phyloP scores from a whole-genome alignment of 179 eudicot species.

The Vitellaria paradoxa region DNA sequence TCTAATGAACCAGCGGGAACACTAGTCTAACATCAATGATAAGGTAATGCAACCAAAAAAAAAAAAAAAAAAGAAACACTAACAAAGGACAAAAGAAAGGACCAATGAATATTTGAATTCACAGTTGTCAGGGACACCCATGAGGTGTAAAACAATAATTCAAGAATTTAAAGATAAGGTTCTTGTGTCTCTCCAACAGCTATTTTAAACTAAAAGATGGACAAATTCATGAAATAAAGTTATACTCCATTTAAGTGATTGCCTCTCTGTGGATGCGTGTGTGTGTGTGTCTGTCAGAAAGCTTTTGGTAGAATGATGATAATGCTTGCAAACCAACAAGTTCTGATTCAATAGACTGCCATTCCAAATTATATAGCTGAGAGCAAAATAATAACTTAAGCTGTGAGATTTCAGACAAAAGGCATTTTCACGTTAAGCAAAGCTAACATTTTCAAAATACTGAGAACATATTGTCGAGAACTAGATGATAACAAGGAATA shows the following conservation, averaged over 20 bases:
- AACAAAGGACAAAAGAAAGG: too few species aligned
- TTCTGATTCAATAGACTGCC: not conserved
- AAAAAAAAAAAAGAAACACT: too few species aligned
- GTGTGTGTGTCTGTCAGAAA: not conserved
- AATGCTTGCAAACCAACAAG: conserved; percentile 10
- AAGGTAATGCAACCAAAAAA: too few species aligned
- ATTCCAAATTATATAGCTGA: not conserved
- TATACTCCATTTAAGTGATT: not conserved
- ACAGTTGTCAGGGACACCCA: not conserved
- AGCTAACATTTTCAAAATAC: not conserved
- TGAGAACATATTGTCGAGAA: not conserved
- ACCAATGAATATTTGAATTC: too few species aligned
- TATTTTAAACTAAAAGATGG: not conserved
- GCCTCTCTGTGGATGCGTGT: not conserved
- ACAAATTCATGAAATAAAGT: not conserved
- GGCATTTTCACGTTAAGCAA: not conserved
- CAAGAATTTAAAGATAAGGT: not conserved
- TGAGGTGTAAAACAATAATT: not conserved
- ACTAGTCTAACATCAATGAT: too few species aligned
- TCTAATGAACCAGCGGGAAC: not conserved
- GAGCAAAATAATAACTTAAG: not conserved
- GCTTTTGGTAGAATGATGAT: not conserved
- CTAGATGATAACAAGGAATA: not conserved
- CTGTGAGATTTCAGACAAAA: conserved; percentile 5
- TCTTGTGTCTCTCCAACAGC: not conserved